phyloP scores from a whole-genome alignment of 768 basidiomycete genomes.

The Punctularia strigosozonata region DNA sequence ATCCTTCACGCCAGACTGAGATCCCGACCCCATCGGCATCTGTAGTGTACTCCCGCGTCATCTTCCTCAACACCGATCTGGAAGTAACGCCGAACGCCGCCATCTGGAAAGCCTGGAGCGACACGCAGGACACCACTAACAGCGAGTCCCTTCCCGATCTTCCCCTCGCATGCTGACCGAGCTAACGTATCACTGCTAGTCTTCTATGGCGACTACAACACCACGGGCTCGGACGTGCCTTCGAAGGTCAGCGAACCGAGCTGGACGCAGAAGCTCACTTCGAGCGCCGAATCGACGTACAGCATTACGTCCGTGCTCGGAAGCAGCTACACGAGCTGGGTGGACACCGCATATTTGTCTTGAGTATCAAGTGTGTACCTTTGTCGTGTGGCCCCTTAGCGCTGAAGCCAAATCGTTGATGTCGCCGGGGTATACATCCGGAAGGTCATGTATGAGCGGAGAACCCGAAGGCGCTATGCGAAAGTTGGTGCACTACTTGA shows the following conservation, averaged over 20 bases:
- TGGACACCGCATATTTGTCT: neutral
- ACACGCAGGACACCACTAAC: constrained; percentile 23
- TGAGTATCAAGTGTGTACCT: too few relatives aligned
- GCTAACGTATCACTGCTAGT: too few relatives aligned
- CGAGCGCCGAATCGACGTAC: neutral
- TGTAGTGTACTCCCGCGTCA: constrained; percentile 39
- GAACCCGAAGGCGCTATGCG: too few relatives aligned
- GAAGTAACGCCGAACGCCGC: constrained; percentile 26
- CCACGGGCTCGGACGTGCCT: constrained; percentile 5
- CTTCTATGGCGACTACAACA: constrained; percentile 21
- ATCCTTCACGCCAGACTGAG: too few relatives aligned
- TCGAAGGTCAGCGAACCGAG: neutral
- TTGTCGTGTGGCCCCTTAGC: too few relatives aligned
- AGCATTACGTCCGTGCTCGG: neutral
- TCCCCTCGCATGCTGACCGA: too few relatives aligned
- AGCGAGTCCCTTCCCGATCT: too few relatives aligned
- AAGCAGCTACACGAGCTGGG: neutral
- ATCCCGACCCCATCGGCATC: too few relatives aligned
- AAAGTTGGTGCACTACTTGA: too few relatives aligned
- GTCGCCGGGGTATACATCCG: too few relatives aligned
- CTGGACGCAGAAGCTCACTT: constrained; percentile 1
- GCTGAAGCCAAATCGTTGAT: too few relatives aligned
- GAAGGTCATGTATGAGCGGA: too few relatives aligned
- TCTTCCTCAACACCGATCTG: constrained; percentile 35
- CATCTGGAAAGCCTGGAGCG: constrained; percentile 36